Evolutionary conservation across 768 basidiomycete species (phyloP), one percentile per base, ranked within the genome.

Genomic region (Leccinum aurantiacum): DNA sequence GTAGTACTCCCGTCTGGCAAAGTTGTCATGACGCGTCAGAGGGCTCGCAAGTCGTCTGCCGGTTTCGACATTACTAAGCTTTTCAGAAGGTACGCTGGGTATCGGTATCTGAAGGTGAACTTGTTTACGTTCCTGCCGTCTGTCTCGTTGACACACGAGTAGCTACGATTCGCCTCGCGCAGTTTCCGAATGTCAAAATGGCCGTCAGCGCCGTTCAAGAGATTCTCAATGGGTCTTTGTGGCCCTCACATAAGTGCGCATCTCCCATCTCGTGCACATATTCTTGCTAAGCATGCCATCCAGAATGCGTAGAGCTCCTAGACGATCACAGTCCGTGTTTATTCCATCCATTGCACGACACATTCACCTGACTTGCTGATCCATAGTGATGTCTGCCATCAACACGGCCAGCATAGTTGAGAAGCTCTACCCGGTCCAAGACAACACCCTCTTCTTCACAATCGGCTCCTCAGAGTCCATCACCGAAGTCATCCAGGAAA

Each of bases 61-160:
- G 94, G 94, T 0, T 95, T 90, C 67, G 94, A 95, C 67, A 81
- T 83, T 1, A 94, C 91, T 0, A 95, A 95, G 70, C 73, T 94
- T 3, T 93, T 95, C 75, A 89, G 93, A 95, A 73, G 93, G 93
- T 6, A 95, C 93, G 0, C 72, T 95, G 50, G 93, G 93, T 4
- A 89, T 95, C 63, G 85, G 25, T 95, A 17, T 93, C 91, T 0
- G 93, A 95, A 77, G 88, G 89, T 82, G 56, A 52, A 65, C 15
- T 27, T 4, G 27, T 55, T 6, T 17, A 35, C 6, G 3, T 24
- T 17, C 4, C 15, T 52, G n/a, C 2, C 22, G 19, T 14, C 19
- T 48, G 2, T 17, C 37, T 59, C 48, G 14, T 47, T 47, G 33
- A 60, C 33, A 48, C 15, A 57, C 7, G 59, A 54, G 22, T 63